phyloP scores from a whole-genome alignment of 2,329 filamentous ascomycete genomes.

The Ceratocystis colombiana region DNA sequence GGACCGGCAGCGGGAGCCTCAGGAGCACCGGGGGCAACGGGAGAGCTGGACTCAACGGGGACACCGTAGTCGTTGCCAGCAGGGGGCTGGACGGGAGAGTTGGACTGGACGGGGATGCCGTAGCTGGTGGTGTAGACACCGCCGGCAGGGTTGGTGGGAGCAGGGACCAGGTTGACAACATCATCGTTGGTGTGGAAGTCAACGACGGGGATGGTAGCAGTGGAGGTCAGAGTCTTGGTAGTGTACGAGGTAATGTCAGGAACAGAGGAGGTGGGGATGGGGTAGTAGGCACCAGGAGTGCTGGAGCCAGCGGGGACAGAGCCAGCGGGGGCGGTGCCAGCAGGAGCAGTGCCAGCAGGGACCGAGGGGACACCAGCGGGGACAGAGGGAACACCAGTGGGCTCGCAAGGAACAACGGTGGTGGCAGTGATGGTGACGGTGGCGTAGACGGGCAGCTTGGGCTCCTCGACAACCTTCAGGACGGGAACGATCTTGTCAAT shows the following conservation, averaged over 20 bases:
- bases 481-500: conserved; percentile 55
- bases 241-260: conserved; percentile 40
- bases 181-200: conserved; percentile 35
- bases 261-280: conserved; percentile 32
- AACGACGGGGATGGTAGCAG: conserved; percentile 45
- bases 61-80: conserved; percentile 13
- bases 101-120: conserved; percentile 17
- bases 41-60: conserved; percentile 28
- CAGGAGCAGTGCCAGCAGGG: conserved; percentile 42
- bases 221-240: conserved; percentile 43
- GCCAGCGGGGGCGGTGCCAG: conserved; percentile 36
- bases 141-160: conserved; percentile 25
- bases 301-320: conserved; percentile 26
- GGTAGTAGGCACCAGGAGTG: conserved; percentile 8
- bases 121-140: conserved; percentile 15
- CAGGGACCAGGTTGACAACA: conserved; percentile 25
- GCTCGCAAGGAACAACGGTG: conserved; percentile 26
- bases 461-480: conserved; percentile 39
- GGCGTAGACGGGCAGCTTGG: conserved; percentile 28
- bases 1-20: conserved; percentile 20
- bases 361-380: conserved; percentile 35
- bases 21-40: conserved; percentile 23
- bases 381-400: conserved; percentile 27
- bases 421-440: conserved; percentile 42
- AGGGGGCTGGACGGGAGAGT: conserved; percentile 13